Evolutionary conservation across 108 stramenopile genomes (phyloP).

Genomic region (Nannochloropsis salina): DNA sequence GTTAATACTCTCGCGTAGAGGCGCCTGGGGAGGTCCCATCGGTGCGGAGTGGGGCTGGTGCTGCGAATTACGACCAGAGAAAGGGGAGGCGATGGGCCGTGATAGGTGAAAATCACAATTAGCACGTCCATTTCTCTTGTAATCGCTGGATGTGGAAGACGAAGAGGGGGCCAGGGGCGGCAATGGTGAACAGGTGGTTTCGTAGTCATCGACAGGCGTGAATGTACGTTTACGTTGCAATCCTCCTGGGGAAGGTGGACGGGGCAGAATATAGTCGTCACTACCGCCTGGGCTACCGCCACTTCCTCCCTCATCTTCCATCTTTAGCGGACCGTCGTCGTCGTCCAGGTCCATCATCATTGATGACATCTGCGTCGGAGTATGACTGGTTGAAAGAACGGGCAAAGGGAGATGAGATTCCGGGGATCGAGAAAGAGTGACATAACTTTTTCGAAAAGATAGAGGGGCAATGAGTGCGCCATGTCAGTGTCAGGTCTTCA

Average conservation of each 20-base stretch:
- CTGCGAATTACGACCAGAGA: background rate
- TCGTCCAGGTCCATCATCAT: constrained; percentile 7
- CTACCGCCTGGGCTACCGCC: constrained; percentile 3
- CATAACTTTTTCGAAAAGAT: no score
- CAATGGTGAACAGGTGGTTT: background rate
- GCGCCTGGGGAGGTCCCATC: background rate
- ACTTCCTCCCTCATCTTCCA: background rate
- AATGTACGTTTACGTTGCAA: constrained; percentile 1
- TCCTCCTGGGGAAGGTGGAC: background rate
- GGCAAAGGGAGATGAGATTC: no score
- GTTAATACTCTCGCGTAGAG: background rate
- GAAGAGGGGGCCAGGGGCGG: background rate
- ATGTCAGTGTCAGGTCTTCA: no score
- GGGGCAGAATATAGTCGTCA: background rate
- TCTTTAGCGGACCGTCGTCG: background rate
- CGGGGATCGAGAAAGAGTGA: no score
- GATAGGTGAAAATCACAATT: background rate
- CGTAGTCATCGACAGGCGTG: constrained; percentile 3
- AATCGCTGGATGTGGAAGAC: background rate
- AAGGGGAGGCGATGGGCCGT: constrained; percentile 7
- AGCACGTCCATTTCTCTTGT: background rate
- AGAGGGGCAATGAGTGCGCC: no score
- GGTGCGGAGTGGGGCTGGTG: background rate
- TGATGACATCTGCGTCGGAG: no score
- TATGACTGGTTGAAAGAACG: no score